A percentile compares a stretch with the other conserved stretches of the same genome.
Conservation (phyloP, 2,329 filamentous ascomycete genomes). For the Ophiosphaerella korrae region DNA sequence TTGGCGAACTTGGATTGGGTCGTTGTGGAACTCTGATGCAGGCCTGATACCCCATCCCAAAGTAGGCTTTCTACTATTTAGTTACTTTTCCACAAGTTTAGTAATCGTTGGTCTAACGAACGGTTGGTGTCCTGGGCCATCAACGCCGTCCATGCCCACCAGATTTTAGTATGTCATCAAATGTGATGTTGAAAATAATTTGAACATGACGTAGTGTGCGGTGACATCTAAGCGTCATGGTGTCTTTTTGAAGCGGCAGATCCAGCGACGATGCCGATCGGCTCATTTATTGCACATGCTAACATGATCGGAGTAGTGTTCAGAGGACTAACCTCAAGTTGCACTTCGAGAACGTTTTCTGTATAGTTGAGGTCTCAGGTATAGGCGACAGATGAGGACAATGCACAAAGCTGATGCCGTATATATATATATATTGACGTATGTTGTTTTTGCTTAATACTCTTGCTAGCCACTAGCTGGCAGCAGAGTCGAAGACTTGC, state of each 20-base stretch:
- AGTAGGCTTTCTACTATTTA: slow-evolving; percentile 44
- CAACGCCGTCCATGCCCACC: slow-evolving; percentile 66
- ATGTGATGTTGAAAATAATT: background rate
- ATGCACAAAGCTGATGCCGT: too few species aligned
- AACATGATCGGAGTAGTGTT: too few species aligned
- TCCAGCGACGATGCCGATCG: background rate
- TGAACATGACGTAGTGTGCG: slow-evolving; percentile 2
- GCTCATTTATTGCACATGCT: background rate
- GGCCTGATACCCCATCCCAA: slow-evolving; percentile 59
- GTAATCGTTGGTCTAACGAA: slow-evolving; percentile 63
- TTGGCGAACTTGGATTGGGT: slow-evolving; percentile 62
- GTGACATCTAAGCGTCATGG: slow-evolving; percentile 6
- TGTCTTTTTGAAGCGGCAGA: background rate
- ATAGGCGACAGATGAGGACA: too few species aligned
- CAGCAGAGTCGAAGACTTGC: too few species aligned
- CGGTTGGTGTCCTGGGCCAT: slow-evolving; percentile 48
- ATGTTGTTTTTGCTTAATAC: too few species aligned
- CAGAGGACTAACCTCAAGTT: too few species aligned
- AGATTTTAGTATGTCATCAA: slow-evolving; percentile 30
- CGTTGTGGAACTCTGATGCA: slow-evolving; percentile 59
- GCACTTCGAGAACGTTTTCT: too few species aligned
- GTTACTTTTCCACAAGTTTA: slow-evolving; percentile 52
- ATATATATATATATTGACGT: too few species aligned
- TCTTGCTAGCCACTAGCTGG: too few species aligned
- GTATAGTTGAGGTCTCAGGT: too few species aligned